Evolutionary conservation across 805 yeast genomes (phyloP), one percentile per base, ranked within the genome.

Genomic region (Candida ovalis): DNA sequence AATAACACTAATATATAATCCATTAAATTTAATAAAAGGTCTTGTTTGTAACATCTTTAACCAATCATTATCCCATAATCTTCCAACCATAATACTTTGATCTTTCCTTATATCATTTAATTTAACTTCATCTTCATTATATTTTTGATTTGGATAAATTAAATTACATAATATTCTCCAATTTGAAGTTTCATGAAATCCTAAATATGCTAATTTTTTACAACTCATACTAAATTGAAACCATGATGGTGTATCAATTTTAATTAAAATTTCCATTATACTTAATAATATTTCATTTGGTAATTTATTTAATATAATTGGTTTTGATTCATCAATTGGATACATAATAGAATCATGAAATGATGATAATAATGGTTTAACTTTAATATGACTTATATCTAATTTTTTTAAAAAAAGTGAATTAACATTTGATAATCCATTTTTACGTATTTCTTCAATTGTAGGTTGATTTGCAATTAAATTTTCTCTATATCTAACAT

Each of bases 1-100:
- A 44, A 91, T 87, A 18, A 84, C 86, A 57, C 96, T 83, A 21
- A 92, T 86, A 58, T 92, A 92, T 18, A 89, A 75, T 1, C 99
- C 99, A 46, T 81, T 73, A 63, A 80, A 88, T 59, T 92, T 85
- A 30, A 91, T 58, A 57, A 84, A 85, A 0, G 97, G 97, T 36
- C 96, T 70, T 33, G 77, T 75, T 39, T 65, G 58, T 38, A 80
- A 70, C 88, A 86, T 80, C 19, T 58, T 53, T 52, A 75, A 66
- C 76, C 77, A 77, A 46, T 75, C 63, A 39, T 64, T 60, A 41
- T 70, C 71, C 72, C 80, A 78, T 22, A 53, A 45, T 17, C 61
- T 52, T 12, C 61, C 61, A 18, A 70, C 73, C 66, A 73, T 72
- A 37, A 56, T 40, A 17, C 59, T 56, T 45, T 68, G 69, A 30